Conservation (phyloP, 2,329 filamentous ascomycete genomes). For the Ophiostoma montium region DNA sequence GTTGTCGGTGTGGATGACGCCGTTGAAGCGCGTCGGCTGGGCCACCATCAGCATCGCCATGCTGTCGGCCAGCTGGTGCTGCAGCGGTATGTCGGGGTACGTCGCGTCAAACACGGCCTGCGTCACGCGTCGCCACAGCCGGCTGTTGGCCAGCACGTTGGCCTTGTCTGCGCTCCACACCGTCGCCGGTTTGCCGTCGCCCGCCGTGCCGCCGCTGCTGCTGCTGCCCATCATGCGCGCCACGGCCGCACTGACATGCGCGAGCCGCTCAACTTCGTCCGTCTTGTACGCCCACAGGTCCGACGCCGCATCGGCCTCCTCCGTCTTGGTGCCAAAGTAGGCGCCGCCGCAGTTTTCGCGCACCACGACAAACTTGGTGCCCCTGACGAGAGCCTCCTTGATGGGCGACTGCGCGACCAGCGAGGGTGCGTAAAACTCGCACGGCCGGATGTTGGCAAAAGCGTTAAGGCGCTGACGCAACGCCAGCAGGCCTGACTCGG, state of each 20-base stretch:
- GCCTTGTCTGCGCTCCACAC: constrained; percentile 38
- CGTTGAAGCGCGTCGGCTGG: constrained; percentile 31
- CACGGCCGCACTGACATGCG: constrained; percentile 31
- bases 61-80: constrained; percentile 33
- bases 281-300: constrained; percentile 33
- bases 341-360: constrained; percentile 36
- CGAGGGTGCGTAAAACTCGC: constrained; percentile 29
- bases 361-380: constrained; percentile 34
- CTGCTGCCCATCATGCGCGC: constrained; percentile 21
- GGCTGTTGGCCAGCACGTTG: constrained; percentile 35
- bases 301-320: constrained; percentile 27
- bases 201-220: constrained; percentile 17
- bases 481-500: constrained; percentile 29
- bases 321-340: constrained; percentile 34
- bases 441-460: constrained; percentile 37
- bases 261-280: constrained; percentile 31
- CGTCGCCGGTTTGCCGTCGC: constrained; percentile 21
- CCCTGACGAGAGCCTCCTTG: constrained; percentile 28
- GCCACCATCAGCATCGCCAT: constrained; percentile 34
- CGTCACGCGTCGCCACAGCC: constrained; percentile 33
- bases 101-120: constrained; percentile 26
- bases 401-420: constrained; percentile 24
- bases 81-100: constrained; percentile 28
- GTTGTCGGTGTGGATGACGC: constrained; percentile 33
- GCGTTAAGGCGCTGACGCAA: constrained; percentile 28